Percentiles rank a stretch among this genome's conserved stretches.
Evolutionary conservation across 495 filamentous ascomycete genomes (phyloP).

Genomic region (Aspergillus avenaceus): DNA sequence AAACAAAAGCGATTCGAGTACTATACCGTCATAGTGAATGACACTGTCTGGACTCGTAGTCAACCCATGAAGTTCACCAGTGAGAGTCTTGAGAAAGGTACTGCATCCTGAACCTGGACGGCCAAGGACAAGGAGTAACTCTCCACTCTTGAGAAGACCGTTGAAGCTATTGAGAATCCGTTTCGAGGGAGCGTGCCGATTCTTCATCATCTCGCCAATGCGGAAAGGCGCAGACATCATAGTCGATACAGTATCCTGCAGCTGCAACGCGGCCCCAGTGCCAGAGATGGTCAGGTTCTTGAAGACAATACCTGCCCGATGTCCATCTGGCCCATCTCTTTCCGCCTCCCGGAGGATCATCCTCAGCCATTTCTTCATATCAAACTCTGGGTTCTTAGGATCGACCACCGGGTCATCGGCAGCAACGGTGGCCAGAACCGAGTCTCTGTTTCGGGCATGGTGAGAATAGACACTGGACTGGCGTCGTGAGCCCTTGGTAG

Average conservation of each 20-base stretch:
- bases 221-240: slow-evolving; percentile 41
- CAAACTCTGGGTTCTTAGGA: slow-evolving; percentile 21
- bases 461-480: slow-evolving; percentile 9
- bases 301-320: slow-evolving; percentile 39
- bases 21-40: slow-evolving; percentile 44
- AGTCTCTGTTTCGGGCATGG: neutral
- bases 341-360: slow-evolving; percentile 18
- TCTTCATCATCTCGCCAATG: slow-evolving; percentile 15
- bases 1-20: no score
- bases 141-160: slow-evolving; percentile 31
- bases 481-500: slow-evolving; percentile 13
- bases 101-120: slow-evolving; percentile 38
- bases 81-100: slow-evolving; percentile 35
- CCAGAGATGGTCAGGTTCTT: slow-evolving; percentile 48
- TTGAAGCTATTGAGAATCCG: slow-evolving; percentile 35
- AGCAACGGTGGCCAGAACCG: slow-evolving; percentile 6
- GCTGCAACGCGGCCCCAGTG: slow-evolving; percentile 45
- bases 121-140: slow-evolving; percentile 35
- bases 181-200: slow-evolving; percentile 18
- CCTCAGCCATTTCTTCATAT: slow-evolving; percentile 25
- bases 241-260: slow-evolving; percentile 46
- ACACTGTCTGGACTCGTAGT: slow-evolving; percentile 29
- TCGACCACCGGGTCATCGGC: slow-evolving; percentile 22
- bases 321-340: slow-evolving; percentile 12
- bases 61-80: slow-evolving; percentile 32